Conservation (phyloP, 2,329 filamentous ascomycete species). For the Aspergillus caelatus region DNA sequence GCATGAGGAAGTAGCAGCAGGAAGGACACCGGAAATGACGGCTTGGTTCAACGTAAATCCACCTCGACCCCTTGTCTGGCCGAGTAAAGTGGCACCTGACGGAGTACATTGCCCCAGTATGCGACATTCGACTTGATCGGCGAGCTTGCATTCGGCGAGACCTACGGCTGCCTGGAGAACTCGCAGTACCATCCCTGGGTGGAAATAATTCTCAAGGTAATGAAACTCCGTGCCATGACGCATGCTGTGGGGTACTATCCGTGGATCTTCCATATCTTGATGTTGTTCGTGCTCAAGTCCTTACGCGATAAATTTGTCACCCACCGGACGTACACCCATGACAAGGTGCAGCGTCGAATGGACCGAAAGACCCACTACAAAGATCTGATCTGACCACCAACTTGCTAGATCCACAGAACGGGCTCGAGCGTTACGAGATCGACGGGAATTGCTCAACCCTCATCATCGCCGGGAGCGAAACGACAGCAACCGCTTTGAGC, state of each 20-base stretch:
- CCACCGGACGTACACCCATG: background rate
- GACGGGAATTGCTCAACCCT: background rate
- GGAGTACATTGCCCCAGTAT: background rate
- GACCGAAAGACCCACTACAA: background rate
- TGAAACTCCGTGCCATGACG: background rate
- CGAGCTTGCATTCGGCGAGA: slow-evolving; percentile 12
- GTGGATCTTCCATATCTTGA: background rate
- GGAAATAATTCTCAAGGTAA: background rate
- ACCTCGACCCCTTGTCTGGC: no score
- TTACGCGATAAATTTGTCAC: background rate
- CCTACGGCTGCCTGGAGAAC: slow-evolving; percentile 12
- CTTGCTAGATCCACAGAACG: slow-evolving; percentile 2
- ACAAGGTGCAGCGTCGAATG: background rate
- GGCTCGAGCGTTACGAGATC: background rate
- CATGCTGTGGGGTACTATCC: slow-evolving; percentile 7
- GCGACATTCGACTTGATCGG: slow-evolving; percentile 19
- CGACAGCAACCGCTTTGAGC: slow-evolving; percentile 4
- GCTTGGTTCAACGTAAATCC: slow-evolving; percentile 13
- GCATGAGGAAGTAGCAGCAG: background rate
- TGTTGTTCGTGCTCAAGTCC: background rate
- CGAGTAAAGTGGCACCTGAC: no score
- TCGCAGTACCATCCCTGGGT: slow-evolving; percentile 12
- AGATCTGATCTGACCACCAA: slow-evolving; percentile 3
- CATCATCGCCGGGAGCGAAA: slow-evolving; percentile 14
- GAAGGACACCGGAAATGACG: slow-evolving; percentile 8